Evolutionary conservation across 306 rosid species (phyloP), one percentile per base, ranked within the genome.

Genomic region (Bauhinia variegata): DNA sequence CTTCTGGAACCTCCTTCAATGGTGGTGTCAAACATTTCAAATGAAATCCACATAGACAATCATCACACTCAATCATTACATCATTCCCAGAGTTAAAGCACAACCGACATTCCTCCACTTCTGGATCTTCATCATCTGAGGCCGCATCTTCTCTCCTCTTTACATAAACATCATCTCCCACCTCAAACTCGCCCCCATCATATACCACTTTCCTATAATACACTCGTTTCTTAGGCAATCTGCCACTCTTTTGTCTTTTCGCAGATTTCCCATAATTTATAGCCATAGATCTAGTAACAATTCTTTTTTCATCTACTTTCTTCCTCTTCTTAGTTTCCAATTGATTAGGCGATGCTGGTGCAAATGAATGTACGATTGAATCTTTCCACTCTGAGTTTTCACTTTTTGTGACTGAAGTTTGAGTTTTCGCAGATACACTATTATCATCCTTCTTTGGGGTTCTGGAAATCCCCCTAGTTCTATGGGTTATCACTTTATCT

Each of bases 21-120:
- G 97, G 91, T 28, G 97, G 96, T 52, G 61, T 83, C 87, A 93
- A 79, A 75, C 98, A 93, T 59, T 83, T 88, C 84, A 93, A 81
- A 72, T 93, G 97, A 68, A 88, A 89, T 52, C 97, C 98, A 46
- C 88, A 80, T 54, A 89, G 85, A 50, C 97, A 93, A 78, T 80
- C 95, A 43, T 93, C 98, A 39, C 98, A 93, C 77, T 93, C 98
- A 31, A 93, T 74, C 98, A 93, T 89, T 30, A 84, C 67, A 28
- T 81, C 81, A 23, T 57, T 59, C 1, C 93, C 86, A 8, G 83
- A 51, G 71, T 58, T 51, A 47, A 89, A 93, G 70, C 98, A 93
- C 65, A 93, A 55, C 68, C 80, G 81, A 50, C 98, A 93, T 23
- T 86, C 91, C 80, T 93, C 98, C 54, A 67, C 53, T 68, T 89